Evolutionary conservation across 2,329 filamentous ascomycete genomes (phyloP).

Genomic region (Nemania abortiva): DNA sequence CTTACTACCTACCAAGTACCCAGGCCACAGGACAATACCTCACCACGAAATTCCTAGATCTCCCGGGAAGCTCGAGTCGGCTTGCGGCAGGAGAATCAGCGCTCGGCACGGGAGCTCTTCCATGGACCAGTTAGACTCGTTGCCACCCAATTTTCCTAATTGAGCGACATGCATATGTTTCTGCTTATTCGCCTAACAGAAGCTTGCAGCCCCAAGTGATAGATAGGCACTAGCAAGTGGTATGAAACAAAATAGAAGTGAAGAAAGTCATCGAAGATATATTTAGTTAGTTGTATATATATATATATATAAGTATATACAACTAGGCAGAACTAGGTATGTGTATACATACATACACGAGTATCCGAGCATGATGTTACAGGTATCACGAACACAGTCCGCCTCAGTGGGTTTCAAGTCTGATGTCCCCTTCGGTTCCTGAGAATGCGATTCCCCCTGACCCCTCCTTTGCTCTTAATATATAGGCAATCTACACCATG

Average conservation of each 20-base stretch:
- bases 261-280: not conserved
- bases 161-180: slow-evolving; percentile 48
- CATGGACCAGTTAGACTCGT: slow-evolving; percentile 14
- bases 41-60: slow-evolving; percentile 4
- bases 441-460: slow-evolving; percentile 19
- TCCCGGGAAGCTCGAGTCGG: slow-evolving; percentile 22
- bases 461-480: slow-evolving; percentile 20
- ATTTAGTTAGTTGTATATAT: not conserved
- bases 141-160: slow-evolving; percentile 43
- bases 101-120: slow-evolving; percentile 17
- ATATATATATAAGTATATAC: not conserved
- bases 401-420: slow-evolving; percentile 9
- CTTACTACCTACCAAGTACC: not conserved
- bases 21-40: not conserved
- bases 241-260: slow-evolving; percentile 2
- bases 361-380: slow-evolving; percentile 4
- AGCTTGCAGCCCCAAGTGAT: slow-evolving; percentile 39
- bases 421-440: slow-evolving; percentile 18
- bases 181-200: slow-evolving; percentile 42
- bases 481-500: slow-evolving; percentile 1
- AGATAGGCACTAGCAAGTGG: not conserved
- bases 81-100: slow-evolving; percentile 22
- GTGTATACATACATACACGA: not conserved
- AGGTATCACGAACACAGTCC: not conserved
- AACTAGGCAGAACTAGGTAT: too few species aligned